Base-by-base conservation (phyloP, 1,284 basidiomycete genomes). In the Marasmius sp. region DNA sequence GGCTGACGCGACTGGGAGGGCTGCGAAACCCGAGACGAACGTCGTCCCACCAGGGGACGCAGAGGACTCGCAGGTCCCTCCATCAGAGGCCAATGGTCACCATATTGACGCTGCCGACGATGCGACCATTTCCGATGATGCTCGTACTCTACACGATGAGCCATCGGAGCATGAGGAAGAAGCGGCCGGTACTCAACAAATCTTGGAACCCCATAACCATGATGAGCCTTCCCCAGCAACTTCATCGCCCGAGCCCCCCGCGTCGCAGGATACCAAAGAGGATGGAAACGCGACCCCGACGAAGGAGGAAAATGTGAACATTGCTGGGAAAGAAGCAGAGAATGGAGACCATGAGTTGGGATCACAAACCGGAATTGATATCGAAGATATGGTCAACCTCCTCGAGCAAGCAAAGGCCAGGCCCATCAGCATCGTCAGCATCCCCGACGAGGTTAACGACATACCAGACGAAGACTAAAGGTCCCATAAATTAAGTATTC, bases 331-430 rank as follows among this genome's bases (percentile, higher is more conserved):
- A 33, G 8, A 43, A 57, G 34, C 7, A 55, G 48, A 67, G 33
- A 41, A 55, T 36, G 10, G 56, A 18, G 65, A 39, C 9, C 51
- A 27, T 34, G 34, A 49, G 14, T 12, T 57, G 39, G 10, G 48
- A 12, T 66, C 55, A 6, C 69, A 67, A 49, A 61, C 71, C 16
- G 78, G 71, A 14, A 68, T 73, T 56, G 81, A 88, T 36, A 77
- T 88, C 36, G 89, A 85, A 70, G 83, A 85, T 60, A 84, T 90
- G 58, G 84, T 91, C 65, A 85, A 81, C 66, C 77, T 89, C 66
- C 81, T 90, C 11, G 85, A 91, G 72, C 71, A 77, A 0, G 69
- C 75, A 41, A 80, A 80, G 67, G 72, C 77, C 22, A 76, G 76
- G 51, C 76, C 77, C n/a, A 71, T 74, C 62, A 81, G 77, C 69